Evolutionary conservation across 768 basidiomycete genomes (phyloP).

Genomic region (Pulveroboletus sp.): DNA sequence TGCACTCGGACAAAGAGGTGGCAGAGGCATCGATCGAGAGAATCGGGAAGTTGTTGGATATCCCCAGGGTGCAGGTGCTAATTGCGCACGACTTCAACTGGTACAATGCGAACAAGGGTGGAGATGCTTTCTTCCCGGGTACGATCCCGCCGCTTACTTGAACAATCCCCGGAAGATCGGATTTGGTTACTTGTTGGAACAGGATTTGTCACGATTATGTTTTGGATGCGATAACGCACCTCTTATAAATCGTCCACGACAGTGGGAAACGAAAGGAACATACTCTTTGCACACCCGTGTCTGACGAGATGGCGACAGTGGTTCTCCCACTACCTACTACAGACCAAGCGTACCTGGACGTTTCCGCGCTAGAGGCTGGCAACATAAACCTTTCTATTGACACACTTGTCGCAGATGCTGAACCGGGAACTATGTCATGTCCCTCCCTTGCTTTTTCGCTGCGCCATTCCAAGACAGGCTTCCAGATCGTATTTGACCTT

Average conservation of each 20-base stretch:
- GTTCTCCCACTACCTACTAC: conserved; percentile 11
- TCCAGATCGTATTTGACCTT: conserved; percentile 52
- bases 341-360: conserved; percentile 49
- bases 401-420: conserved; percentile 36
- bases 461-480: conserved; percentile 40
- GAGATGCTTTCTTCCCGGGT: conserved; percentile 30
- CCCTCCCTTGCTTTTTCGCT: conserved; percentile 56
- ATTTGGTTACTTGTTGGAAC: not conserved
- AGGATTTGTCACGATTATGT: not conserved
- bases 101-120: conserved; percentile 44
- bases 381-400: conserved; percentile 38
- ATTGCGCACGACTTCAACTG: conserved; percentile 51
- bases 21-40: conserved; percentile 41
- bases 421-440: conserved; percentile 24
- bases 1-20: conserved; percentile 39
- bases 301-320: conserved; percentile 5
- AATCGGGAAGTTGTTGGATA: conserved; percentile 36
- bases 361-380: conserved; percentile 58
- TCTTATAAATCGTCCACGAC: not conserved
- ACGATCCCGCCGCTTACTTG: conserved; percentile 1
- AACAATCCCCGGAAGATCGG: not conserved
- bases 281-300: not conserved
- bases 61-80: conserved; percentile 42
- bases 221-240: no score
- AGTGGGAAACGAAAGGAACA: not conserved